Evolutionary conservation across 106 monocot species (phyloP).

Genomic region (Narthecium ossifragum): DNA sequence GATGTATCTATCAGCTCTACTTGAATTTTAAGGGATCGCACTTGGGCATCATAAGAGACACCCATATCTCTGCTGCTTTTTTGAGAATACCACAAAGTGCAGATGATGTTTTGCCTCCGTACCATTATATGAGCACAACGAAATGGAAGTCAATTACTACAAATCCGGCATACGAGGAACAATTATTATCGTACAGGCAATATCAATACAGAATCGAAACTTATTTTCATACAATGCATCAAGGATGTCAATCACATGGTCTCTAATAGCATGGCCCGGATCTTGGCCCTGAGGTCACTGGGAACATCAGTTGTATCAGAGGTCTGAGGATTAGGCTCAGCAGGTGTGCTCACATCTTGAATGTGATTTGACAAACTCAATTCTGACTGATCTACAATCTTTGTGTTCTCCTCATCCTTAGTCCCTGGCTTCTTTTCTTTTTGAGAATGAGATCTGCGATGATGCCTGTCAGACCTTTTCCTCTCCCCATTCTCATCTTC

Average conservation of each 20-base stretch:
- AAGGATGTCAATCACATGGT: slow-evolving; percentile 41
- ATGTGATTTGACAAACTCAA: not conserved
- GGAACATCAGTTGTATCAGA: slow-evolving; percentile 44
- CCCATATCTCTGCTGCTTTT: too few species aligned
- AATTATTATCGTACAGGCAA: too few species aligned
- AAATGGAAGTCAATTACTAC: too few species aligned
- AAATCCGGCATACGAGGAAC: too few species aligned
- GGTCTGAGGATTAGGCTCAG: slow-evolving; percentile 7
- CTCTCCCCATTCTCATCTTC: slow-evolving; percentile 31
- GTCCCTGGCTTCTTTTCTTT: slow-evolving; percentile 12
- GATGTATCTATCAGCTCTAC: too few species aligned
- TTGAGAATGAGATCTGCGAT: slow-evolving; percentile 17
- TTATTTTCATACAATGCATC: too few species aligned
- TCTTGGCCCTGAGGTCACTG: slow-evolving; percentile 72
- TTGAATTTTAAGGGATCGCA: too few species aligned
- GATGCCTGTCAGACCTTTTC: slow-evolving; percentile 11
- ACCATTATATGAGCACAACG: too few species aligned
- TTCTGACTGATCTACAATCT: not conserved
- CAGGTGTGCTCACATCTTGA: slow-evolving; percentile 2
- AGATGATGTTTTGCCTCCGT: too few species aligned
- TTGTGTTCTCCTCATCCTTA: not conserved
- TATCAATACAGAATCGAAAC: too few species aligned
- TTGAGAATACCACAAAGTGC: too few species aligned
- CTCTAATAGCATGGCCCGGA: slow-evolving; percentile 80
- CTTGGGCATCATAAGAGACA: too few species aligned